Evolutionary conservation across 2,329 filamentous ascomycete genomes (phyloP).

Genomic region (Claviceps spartinae): DNA sequence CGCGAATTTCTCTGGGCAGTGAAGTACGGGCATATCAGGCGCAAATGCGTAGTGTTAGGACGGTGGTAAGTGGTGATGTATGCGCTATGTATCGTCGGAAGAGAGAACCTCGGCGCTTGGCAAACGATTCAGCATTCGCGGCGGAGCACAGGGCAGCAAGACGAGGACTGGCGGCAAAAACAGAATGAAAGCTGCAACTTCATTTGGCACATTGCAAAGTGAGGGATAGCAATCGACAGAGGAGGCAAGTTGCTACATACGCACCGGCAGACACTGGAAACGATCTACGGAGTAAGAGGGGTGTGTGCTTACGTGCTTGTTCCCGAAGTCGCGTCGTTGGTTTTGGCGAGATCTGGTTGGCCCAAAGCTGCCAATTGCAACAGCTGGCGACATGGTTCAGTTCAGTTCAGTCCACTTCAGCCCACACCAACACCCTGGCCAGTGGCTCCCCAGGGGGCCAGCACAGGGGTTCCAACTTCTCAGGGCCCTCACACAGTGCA

Average conservation of each 20-base stretch:
- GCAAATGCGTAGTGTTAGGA: neutral
- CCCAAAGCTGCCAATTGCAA: too few species aligned
- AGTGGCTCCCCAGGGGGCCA: too few species aligned
- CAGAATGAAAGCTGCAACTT: neutral
- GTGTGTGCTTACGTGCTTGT: too few species aligned
- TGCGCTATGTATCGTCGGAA: neutral
- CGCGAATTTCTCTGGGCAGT: neutral
- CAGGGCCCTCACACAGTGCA: too few species aligned
- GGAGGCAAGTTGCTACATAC: neutral
- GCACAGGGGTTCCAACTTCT: too few species aligned
- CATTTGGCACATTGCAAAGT: neutral
- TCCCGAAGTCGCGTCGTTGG: too few species aligned
- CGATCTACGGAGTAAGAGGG: neutral
- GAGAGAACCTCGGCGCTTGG: neutral
- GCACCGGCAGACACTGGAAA: neutral
- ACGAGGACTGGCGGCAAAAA: neutral
- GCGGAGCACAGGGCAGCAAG: neutral
- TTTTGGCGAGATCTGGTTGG: too few species aligned
- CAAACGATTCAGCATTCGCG: neutral
- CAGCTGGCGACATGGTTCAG: too few species aligned
- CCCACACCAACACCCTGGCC: too few species aligned
- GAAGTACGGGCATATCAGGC: neutral
- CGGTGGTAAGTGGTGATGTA: neutral
- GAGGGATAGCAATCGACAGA: neutral
- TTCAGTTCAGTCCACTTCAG: too few species aligned